Percentiles rank a stretch among this genome's conserved stretches.
phyloP scores from a whole-genome alignment of 441 rosid species.

The Adansonia gregorii region DNA sequence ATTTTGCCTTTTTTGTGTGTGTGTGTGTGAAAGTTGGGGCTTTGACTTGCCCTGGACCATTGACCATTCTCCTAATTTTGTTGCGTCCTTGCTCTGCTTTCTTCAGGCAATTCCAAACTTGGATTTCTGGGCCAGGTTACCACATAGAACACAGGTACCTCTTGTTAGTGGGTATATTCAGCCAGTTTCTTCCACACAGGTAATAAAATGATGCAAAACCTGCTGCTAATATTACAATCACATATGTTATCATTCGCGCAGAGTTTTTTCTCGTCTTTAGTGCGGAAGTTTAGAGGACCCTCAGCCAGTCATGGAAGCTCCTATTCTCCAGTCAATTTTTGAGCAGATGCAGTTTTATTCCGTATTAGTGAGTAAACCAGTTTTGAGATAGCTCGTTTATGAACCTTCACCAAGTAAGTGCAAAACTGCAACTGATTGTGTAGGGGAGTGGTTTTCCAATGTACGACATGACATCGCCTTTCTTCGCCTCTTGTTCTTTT shows the following conservation, averaged over 20 bases:
- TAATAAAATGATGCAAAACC: neutral
- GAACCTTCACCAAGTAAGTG: neutral
- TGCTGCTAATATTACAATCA: conserved; percentile 3
- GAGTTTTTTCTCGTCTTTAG: conserved; percentile 55
- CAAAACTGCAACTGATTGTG: neutral
- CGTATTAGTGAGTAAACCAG: neutral
- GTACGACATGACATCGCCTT: neutral
- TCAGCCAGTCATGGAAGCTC: conserved; percentile 60
- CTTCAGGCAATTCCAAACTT: conserved; percentile 77
- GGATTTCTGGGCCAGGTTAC: conserved; percentile 80
- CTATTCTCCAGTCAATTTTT: conserved; percentile 72
- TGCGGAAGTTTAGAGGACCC: conserved; percentile 61
- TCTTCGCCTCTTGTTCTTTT: neutral
- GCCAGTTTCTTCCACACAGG: neutral
- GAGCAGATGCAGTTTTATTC: conserved; percentile 29
- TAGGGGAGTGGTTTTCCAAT: too few species aligned
- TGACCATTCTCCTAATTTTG: conserved; percentile 16
- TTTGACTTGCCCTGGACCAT: conserved; percentile 5
- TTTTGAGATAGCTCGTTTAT: conserved; percentile 21
- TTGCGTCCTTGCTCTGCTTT: conserved; percentile 23
- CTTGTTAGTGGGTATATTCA: neutral
- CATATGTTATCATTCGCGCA: conserved; percentile 40
- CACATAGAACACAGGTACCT: conserved; percentile 70
- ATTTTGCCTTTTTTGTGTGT: neutral
- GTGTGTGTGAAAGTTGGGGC: neutral